phyloP scores from a whole-genome alignment of 2,329 filamentous ascomycete species.

The Pyrenochaeta sp. region DNA sequence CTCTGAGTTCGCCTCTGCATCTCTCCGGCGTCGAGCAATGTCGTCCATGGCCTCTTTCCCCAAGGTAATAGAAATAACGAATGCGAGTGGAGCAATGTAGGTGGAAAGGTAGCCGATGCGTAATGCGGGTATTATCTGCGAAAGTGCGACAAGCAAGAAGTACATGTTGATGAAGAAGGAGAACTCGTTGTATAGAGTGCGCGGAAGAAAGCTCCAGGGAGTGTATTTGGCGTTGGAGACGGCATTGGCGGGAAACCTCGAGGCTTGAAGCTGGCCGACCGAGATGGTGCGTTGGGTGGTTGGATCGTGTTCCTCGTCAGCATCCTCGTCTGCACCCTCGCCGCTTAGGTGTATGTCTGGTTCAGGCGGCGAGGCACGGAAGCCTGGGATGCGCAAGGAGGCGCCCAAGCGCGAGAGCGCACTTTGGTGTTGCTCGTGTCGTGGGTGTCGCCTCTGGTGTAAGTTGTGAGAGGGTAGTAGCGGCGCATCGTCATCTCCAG shows the following conservation, averaged over 20 bases:
- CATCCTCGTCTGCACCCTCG: slow-evolving; percentile 50
- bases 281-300: slow-evolving; percentile 77
- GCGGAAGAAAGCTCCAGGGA: slow-evolving; percentile 88
- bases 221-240: slow-evolving; percentile 99
- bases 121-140: slow-evolving; percentile 87
- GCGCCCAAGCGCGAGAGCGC: slow-evolving; percentile 60
- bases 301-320: slow-evolving; percentile 61
- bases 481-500: slow-evolving; percentile 76
- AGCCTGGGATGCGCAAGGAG: slow-evolving; percentile 70
- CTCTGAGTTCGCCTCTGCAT: slow-evolving; percentile 94
- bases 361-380: slow-evolving; percentile 58
- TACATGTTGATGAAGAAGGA: slow-evolving; percentile 99
- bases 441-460: slow-evolving; percentile 26
- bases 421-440: slow-evolving; percentile 36
- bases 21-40: slow-evolving; percentile 82
- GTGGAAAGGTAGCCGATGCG: slow-evolving; percentile 95
- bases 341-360: slow-evolving; percentile 36
- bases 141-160: slow-evolving; percentile 92
- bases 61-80: slow-evolving; percentile 90
- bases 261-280: slow-evolving; percentile 76
- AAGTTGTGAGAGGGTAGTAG: slow-evolving; percentile 63
- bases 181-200: slow-evolving; percentile 97
- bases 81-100: slow-evolving; percentile 90
- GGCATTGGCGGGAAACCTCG: slow-evolving; percentile 86
- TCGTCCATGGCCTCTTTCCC: slow-evolving; percentile 97